Conservation (phyloP, 179 eudicot genomes). For the Drosera spatulata region DNA sequence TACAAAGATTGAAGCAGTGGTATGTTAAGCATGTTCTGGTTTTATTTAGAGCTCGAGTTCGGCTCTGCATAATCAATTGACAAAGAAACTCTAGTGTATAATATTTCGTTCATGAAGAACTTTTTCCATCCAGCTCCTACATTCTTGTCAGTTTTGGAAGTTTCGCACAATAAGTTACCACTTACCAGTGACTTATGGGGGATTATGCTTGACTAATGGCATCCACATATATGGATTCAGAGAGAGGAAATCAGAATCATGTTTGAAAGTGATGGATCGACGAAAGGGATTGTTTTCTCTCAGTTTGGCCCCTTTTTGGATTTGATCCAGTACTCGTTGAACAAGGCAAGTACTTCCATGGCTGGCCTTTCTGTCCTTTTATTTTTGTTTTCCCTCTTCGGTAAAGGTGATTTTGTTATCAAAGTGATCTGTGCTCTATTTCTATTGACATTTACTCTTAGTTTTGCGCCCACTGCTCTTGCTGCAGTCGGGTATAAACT, state of each 20-base stretch:
- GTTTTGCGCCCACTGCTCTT: conserved; percentile 6
- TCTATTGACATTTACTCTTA: background rate
- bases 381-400: background rate
- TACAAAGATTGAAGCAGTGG: conserved; percentile 96
- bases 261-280: conserved; percentile 94
- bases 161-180: too few species aligned
- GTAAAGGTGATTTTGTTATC: background rate
- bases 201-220: conserved; percentile 10
- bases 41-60: background rate
- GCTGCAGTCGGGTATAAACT: conserved; percentile 73
- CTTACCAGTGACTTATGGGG: too few species aligned
- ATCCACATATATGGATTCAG: conserved; percentile 26
- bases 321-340: conserved; percentile 72
- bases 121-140: too few species aligned
- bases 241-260: conserved; percentile 89
- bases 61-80: too few species aligned
- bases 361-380: background rate
- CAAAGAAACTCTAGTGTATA: too few species aligned
- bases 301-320: conserved; percentile 93
- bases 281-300: conserved; percentile 94
- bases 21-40: conserved; percentile 20
- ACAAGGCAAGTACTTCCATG: conserved; percentile 32
- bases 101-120: too few species aligned
- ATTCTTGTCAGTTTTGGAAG: too few species aligned
- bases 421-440: background rate